phyloP scores from a whole-genome alignment of 352 stramenopile species.

The Globisporangium barbulae region DNA sequence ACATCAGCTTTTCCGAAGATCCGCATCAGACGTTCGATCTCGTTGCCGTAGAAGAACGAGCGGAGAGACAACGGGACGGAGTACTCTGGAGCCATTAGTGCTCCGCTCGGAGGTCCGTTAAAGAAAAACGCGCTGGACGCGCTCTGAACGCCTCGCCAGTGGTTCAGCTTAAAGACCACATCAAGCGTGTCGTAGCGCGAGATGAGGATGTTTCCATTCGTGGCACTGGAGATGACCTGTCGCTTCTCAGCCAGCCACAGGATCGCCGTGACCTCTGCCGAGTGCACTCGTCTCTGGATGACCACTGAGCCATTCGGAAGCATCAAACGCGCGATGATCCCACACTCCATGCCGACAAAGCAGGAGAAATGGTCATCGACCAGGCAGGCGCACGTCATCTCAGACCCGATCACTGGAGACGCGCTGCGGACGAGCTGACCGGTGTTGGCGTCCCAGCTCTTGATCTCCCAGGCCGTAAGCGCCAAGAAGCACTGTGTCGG shows the following conservation, averaged over 20 bases:
- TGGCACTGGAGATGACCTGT: conserved; percentile 27
- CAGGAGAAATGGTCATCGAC: conserved; percentile 42
- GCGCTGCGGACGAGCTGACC: conserved; percentile 21
- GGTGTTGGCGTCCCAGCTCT: conserved; percentile 26
- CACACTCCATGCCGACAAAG: conserved; percentile 37
- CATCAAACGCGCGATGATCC: conserved; percentile 33
- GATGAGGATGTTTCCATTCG: conserved; percentile 36
- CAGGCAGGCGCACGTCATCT: conserved; percentile 31
- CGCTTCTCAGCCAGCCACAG: conserved; percentile 18
- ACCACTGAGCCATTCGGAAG: conserved; percentile 32
- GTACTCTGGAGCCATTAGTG: conserved; percentile 16
- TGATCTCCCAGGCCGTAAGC: conserved; percentile 27
- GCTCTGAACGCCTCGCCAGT: conserved; percentile 38
- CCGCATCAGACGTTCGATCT: conserved; percentile 30
- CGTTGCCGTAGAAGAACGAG: conserved; percentile 30
- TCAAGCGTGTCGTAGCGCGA: conserved; percentile 31
- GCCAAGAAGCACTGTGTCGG: conserved; percentile 29
- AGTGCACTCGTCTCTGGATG: conserved; percentile 26
- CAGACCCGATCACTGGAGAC: conserved; percentile 19
- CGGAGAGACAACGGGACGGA: conserved; percentile 28
- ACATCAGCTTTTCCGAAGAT: conserved; percentile 24
- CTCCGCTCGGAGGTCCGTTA: conserved; percentile 5
- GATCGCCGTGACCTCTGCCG: conserved; percentile 21
- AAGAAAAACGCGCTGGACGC: conserved; percentile 24
- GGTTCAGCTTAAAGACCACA: conserved; percentile 31